Percentiles rank a stretch among this genome's conserved stretches.
Conservation (phyloP, 139 green algal genomes). For the Auxenochlorella pyrenoidosa region DNA sequence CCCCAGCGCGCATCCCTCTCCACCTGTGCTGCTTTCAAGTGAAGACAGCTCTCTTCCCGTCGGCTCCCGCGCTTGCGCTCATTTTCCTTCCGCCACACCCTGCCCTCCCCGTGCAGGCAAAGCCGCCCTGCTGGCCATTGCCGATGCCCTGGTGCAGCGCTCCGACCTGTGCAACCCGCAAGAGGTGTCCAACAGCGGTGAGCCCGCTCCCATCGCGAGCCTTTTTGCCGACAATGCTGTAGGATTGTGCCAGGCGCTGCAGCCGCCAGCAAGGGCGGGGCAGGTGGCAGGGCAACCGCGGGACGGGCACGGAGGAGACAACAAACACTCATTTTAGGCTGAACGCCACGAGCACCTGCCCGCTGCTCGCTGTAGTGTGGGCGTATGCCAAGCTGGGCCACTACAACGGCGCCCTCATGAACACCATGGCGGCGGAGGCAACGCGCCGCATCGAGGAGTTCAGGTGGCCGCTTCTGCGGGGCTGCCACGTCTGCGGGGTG, state of each 20-base stretch:
- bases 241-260: too few relatives aligned
- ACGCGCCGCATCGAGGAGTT: conserved; percentile 52
- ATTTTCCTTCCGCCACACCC: background rate
- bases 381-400: conserved; percentile 56
- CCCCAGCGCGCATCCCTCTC: too few relatives aligned
- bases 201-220: background rate
- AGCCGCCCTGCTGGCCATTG: conserved; percentile 10
- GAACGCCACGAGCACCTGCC: too few relatives aligned
- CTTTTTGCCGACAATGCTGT: too few relatives aligned
- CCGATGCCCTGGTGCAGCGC: conserved; percentile 40
- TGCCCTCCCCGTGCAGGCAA: conserved; percentile 13
- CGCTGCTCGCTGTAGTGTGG: background rate
- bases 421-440: conserved; percentile 42
- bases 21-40: too few relatives aligned
- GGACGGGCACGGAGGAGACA: too few relatives aligned
- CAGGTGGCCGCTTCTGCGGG: background rate
- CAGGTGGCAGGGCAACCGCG: background rate
- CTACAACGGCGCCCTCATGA: conserved; percentile 54
- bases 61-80: too few relatives aligned
- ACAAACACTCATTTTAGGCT: too few relatives aligned
- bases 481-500: too few relatives aligned
- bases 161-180: conserved; percentile 60
- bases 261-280: background rate
- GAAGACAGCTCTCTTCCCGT: too few relatives aligned
- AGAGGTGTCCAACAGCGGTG: conserved; percentile 61